Evolutionary conservation across 2,329 filamentous ascomycete genomes (phyloP), one percentile per base, ranked within the genome.

Genomic region (Leptographium galeiforme): DNA sequence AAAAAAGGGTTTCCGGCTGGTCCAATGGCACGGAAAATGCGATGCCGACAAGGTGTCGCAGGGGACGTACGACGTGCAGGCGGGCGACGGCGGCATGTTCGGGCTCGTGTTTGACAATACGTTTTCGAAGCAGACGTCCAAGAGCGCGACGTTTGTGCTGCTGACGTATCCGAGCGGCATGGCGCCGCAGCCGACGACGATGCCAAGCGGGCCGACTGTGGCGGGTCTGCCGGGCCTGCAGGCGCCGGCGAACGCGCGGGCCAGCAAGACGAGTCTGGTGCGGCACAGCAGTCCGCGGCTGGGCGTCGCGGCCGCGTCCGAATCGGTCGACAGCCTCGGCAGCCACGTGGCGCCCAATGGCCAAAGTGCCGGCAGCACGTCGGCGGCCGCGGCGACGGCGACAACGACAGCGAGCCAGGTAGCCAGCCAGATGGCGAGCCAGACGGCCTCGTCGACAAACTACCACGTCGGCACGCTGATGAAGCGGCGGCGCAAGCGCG

Each of bases 41-140:
- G 91, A 97, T 69, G 90, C 93, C 40, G 91, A 97, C 71, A 91
- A 93, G 71, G 89, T 96, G 50, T 87, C 88, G 19, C 89, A 91
- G 67, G 93, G 91, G 36, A 93, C 84, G 19, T 88, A 89, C 65
- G 86, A 95, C 64, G 87, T 97, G 30, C 72, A 73, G 0, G 63
- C 72, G 8, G 82, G 81, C 38, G 82, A 93, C 58, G 87, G 84
- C 30, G 93, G 93, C 63, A 96, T 95, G 81, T 98, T 95, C 66
- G 93, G 90, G 54, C 74, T 98, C 57, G 89, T 97, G 36, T 95
- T 98, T 64, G 93, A 98, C 78, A 98, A 98, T 65, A 98, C 93
- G 33, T 98, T 98, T 66, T 95, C 90, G 56, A 97, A 96, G 71
- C 87, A 85, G 67, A 84, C 87, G 44, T 93, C 90, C 52, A 98